Base-by-base conservation (phyloP, 1,139 yeast genomes). In the Pichia sp. region DNA sequence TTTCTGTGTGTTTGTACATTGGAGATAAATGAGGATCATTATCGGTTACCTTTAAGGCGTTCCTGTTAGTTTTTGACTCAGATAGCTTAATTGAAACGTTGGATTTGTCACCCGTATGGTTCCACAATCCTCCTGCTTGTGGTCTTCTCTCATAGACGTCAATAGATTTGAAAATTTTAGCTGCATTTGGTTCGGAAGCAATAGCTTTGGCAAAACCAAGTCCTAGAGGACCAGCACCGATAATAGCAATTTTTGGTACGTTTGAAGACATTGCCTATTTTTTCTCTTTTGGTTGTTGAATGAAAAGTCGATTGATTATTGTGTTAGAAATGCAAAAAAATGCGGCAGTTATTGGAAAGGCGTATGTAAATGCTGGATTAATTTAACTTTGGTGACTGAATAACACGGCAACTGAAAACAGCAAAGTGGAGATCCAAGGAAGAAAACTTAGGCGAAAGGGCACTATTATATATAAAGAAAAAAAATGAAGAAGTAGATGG, bases 171-270 rank as follows among this genome's bases (percentile, higher is more conserved):
- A 61, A 54, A 6, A 45, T 40, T 9, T 68, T 61, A 3, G 52
- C 44, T 1, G 58, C 56, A 8, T 50, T 50, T 1, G 73, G 71
- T 50, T 74, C 79, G 27, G 61, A 50, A 1, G 70, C 65, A 36
- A 73, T 55, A 0, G 77, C 71, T 43, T 72, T 71, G 2, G 75
- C 76, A n/a, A 64, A 65, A 0, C 75, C 76, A 27, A 73, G 54
- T 0, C 79, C 80, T 3, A 69, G 60, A 1, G 77, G 76, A 0
- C 79, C 80, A 4, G 75, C 79, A 7, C 80, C 80, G 29, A 74
- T 65, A 8, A 75, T 61, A 3, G 76, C 77, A 35, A 71, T 36
- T 44, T 47, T 51, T 23, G 52, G 44, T 16, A 36, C 33, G 8
- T 31, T 31, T 8, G 33, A 31, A 31, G 31, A 38, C 47, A 38